These are phyloP conservation scores for Platanus orientalis DNA, from an alignment of 164 flowering plant genomes.

Conservation along the genomic window DNA sequence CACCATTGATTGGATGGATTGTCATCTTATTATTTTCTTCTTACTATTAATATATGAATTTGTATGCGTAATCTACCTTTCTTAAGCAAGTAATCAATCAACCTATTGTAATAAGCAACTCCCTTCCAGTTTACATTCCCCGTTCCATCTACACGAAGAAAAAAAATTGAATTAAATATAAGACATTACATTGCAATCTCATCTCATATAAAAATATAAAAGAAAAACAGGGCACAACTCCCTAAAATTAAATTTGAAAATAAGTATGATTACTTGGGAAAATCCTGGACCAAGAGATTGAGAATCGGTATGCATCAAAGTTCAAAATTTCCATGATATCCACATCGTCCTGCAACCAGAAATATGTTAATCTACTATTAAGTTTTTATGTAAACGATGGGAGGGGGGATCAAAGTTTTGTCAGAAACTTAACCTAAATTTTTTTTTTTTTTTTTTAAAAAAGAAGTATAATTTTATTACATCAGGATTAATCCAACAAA, in stretches of 20 bases:
- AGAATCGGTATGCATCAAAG: constrained; percentile 42
- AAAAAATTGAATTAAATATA: no score
- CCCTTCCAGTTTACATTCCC: constrained; percentile 36
- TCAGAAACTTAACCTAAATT: no score
- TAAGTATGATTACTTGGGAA: constrained; percentile 40
- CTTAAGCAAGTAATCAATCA: constrained; percentile 29
- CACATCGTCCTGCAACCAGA: constrained; percentile 32
- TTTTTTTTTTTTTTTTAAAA: no score
- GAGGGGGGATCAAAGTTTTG: no score
- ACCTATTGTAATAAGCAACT: constrained; percentile 34
- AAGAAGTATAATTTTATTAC: no score
- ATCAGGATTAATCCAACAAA: background rate
- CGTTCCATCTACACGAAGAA: constrained; percentile 23
- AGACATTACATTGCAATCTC: background rate
- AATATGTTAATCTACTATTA: background rate
- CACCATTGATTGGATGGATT: no score
- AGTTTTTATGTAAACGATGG: no score
- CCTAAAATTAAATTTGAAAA: no score
- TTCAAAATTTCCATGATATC: constrained; percentile 24
- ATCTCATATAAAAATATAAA: background rate
- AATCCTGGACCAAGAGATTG: constrained; percentile 49
- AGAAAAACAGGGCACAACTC: no score
- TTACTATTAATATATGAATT: no score
- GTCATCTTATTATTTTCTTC: no score
- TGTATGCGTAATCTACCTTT: constrained; percentile 23